Evolutionary conservation across 2,329 filamentous ascomycete genomes (phyloP).

Genomic region (Clarireedia homoeocarpa): DNA sequence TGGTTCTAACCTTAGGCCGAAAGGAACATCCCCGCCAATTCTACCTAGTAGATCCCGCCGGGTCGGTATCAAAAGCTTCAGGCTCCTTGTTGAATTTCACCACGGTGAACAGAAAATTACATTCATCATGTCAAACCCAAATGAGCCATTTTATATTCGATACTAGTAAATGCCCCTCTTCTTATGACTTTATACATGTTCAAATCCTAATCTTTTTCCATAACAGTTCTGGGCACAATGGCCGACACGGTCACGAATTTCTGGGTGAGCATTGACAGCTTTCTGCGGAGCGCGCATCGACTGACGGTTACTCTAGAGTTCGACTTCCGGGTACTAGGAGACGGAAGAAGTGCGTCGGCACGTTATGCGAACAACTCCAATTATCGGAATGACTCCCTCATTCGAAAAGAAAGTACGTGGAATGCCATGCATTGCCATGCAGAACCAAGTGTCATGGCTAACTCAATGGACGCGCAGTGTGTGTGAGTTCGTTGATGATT

Average conservation of each 20-base stretch:
- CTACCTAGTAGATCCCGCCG: background rate
- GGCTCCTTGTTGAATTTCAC: constrained; percentile 12
- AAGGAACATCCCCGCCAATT: constrained; percentile 1
- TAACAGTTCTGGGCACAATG: constrained; percentile 86
- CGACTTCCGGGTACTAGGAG: constrained; percentile 86
- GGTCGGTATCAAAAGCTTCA: constrained; percentile 15
- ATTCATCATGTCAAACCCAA: constrained; percentile 35
- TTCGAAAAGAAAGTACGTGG: constrained; percentile 93
- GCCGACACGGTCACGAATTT: constrained; percentile 96
- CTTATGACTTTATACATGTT: background rate
- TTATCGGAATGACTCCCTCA: constrained; percentile 96
- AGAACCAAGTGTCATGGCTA: background rate
- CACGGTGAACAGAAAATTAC: background rate
- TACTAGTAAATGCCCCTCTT: constrained; percentile 69
- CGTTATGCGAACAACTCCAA: constrained; percentile 99
- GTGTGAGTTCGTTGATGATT: constrained; percentile 82
- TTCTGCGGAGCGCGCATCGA: background rate
- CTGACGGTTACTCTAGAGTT: constrained; percentile 59
- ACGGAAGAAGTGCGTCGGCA: constrained; percentile 86
- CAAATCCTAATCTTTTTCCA: constrained; percentile 12
- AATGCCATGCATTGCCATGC: background rate
- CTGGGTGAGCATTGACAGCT: constrained; percentile 53
- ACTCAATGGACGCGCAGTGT: constrained; percentile 57
- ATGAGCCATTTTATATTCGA: constrained; percentile 81
- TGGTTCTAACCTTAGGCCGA: constrained; percentile 7